Evolutionary conservation across 257 asterid species (phyloP).

Genomic region (Solanum piurae): DNA sequence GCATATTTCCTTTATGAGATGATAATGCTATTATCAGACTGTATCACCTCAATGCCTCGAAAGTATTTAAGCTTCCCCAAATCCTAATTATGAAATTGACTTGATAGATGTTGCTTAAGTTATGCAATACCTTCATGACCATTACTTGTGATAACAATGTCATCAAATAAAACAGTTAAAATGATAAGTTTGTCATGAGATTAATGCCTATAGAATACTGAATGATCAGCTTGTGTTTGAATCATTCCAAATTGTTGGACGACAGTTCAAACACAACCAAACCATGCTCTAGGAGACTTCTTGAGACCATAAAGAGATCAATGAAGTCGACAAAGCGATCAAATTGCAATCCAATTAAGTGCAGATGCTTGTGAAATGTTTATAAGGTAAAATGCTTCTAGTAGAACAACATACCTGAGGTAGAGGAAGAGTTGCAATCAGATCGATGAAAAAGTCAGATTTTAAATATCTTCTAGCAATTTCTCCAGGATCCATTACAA

Average conservation of each 20-base stretch:
- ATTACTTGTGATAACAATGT: neutral
- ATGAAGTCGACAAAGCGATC: neutral
- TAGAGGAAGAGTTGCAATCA: conserved; percentile 79
- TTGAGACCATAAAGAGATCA: neutral
- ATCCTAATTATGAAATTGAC: neutral
- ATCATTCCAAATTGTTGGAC: neutral
- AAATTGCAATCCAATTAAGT: neutral
- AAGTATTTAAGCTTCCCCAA: neutral
- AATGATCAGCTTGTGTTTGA: neutral
- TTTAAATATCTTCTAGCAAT: conserved; percentile 65
- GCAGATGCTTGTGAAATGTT: neutral
- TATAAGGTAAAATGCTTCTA: neutral
- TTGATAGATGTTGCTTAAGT: neutral
- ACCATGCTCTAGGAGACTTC: neutral
- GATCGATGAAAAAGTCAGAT: conserved; percentile 76
- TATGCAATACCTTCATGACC: neutral
- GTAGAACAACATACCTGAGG: conserved; percentile 57
- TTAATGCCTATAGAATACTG: neutral
- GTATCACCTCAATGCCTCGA: neutral
- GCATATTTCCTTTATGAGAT: neutral
- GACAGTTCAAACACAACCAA: neutral
- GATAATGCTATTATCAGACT: neutral
- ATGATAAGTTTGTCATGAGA: neutral
- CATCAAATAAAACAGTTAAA: neutral
- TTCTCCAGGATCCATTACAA: conserved; percentile 85